Evolutionary conservation across 768 basidiomycete species (phyloP).

Genomic region (Leucosporidium scottii): DNA sequence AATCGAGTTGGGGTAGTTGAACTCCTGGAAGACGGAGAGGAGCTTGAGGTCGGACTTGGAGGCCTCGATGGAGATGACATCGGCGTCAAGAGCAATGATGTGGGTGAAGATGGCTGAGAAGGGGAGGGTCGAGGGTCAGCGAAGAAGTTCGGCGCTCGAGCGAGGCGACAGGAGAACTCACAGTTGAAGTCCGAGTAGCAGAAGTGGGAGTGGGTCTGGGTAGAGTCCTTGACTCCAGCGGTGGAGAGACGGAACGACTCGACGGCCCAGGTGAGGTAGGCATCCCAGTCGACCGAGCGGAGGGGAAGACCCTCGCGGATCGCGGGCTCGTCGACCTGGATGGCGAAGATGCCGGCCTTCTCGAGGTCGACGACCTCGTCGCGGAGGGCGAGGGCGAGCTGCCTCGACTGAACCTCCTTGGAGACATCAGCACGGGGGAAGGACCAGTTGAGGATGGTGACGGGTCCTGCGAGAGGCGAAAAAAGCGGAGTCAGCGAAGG

Average conservation of each 20-base stretch:
- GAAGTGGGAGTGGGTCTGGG: conserved; percentile 98
- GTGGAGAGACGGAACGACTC: conserved; percentile 98
- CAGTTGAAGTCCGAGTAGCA: conserved; percentile 53
- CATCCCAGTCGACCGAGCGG: conserved; percentile 90
- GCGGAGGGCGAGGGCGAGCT: conserved; percentile 93
- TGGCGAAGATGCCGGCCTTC: conserved; percentile 90
- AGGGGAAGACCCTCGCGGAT: conserved; percentile 99
- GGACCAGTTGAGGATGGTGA: conserved; percentile 98
- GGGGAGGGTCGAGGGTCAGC: conserved; percentile 56
- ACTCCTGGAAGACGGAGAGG: conserved; percentile 85
- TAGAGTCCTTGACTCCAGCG: conserved; percentile 84
- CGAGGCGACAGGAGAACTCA: background rate
- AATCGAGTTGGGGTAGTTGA: conserved; percentile 94
- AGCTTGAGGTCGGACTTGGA: conserved; percentile 99
- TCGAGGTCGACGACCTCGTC: conserved; percentile 91
- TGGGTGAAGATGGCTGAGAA: conserved; percentile 97
- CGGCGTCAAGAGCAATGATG: conserved; percentile 92
- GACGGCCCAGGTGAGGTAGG: conserved; percentile 94
- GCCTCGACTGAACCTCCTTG: conserved; percentile 94
- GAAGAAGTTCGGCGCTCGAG: background rate
- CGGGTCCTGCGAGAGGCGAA: conserved; percentile 26
- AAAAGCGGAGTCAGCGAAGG: background rate
- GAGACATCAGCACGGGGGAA: conserved; percentile 99
- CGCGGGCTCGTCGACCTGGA: conserved; percentile 99
- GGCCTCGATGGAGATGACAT: conserved; percentile 95